Evolutionary conservation across 257 asterid species (phyloP), one percentile per base, ranked within the genome.

Genomic region (Echium plantagineum): DNA sequence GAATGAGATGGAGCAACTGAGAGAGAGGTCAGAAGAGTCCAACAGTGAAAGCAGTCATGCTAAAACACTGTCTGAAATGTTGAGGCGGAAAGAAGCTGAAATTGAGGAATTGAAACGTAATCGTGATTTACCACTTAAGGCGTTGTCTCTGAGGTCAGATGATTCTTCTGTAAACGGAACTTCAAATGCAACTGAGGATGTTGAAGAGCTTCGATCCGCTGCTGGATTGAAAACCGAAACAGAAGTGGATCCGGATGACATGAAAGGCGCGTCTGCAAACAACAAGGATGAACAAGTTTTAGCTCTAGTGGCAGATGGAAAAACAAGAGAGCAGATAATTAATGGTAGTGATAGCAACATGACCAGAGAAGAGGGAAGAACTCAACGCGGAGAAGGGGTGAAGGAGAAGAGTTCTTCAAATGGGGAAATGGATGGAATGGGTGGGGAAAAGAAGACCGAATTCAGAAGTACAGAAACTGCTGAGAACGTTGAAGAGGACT

Each of bases 1-100:
- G 68, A 75, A 69, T 22, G 82, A 83, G 72, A 76, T 78, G 63
- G 80, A 72, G 67, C 46, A 61, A 52, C 68, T 77, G 62, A 72
- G 62, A 67, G 76, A 71, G 2, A 66, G 53, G 26, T 53, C 62
- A n/a, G 47, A 21, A 38, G 61, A 64, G 15, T 18, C 42, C 24
- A 63, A 70, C 28, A 57, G 64, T 15, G 65, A 72, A 7, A 66
- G 48, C 31, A 74, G 71, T 69, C 81, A 59, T 66, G 63, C 73
- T 26, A 54, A 57, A 71, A 70, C 77, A 42, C 72, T 77, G 21
- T 66, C 78, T 16, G 71, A 78, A 47, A 65, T 46, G 22, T 20
- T 71, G 6, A 73, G 51, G 4, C 74, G 49, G 20, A 79, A 60
- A 47, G 81, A 81, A 62, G 72, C 75, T 58, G 77, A 76, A 67